Base-by-base conservation (phyloP, 2,329 filamentous ascomycete genomes). In the Exophiala spinifera region DNA sequence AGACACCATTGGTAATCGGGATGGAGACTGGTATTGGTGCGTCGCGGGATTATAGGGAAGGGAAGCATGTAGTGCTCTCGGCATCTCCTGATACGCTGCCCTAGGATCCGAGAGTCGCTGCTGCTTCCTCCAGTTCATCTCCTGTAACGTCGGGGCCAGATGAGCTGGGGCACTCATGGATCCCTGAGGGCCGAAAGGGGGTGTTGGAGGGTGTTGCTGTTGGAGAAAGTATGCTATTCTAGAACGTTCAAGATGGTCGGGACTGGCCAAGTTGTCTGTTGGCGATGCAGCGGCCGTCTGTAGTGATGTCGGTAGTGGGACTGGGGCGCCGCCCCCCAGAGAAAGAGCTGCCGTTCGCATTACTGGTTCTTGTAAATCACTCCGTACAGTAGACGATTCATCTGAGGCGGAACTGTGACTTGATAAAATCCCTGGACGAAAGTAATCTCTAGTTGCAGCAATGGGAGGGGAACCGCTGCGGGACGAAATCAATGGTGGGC, bases 401-500 rank as follows among this genome's bases (percentile, higher is more conserved):
- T 64, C 62, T 3, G 61, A 63, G 37, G 60, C 40, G 8, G 61
- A 63, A 40, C 62, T 64, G 15, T 64, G 59, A 14, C 45, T 51
- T 14, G 62, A 64, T 20, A 56, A 34, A 15, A 59, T 31, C 4
- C 59, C 53, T 15, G 56, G 48, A 15, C 59, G 59, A 17, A 53
- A 53, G 37, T 51, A 53, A 11, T 61, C 59, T 31, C 56, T 53
- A 48, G 47, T 43, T 7, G 51, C 55, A 25, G 49, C 48, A 20
- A 49, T 15, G 3, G 59, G 57, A 51, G 60, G 55, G 15, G 57
- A 55, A 5, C 51, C 60, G 43, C 55, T 59, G 5, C 56, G 58
- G 33, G 59, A 60, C 17, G 58, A 59, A 25, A 53, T 42, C 8
- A 59, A 31, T 5, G 48, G 54, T 36, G 57, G 52, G 45, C 57